Evolutionary conservation across 306 rosid genomes (phyloP), one percentile per base, ranked within the genome.

Genomic region (Citrullus amarus): DNA sequence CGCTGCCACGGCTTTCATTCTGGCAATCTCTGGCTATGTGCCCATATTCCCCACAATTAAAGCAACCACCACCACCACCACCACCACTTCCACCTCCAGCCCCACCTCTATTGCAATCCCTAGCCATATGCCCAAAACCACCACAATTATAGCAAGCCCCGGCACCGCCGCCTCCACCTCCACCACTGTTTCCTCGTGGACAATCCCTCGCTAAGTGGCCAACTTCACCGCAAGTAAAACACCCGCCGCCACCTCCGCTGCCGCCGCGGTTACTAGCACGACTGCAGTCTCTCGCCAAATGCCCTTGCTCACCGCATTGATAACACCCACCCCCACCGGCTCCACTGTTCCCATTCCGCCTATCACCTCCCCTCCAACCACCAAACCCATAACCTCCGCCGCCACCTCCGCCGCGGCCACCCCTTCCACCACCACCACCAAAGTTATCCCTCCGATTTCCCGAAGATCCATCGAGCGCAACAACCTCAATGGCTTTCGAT

Each of bases 141-240:
- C 97, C 94, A 39, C 97, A 92, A 34, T 76, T 83, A 62, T 78
- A 92, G 66, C 97, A 90, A 36, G 75, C 41, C 8, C 79, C 78
- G 12, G 59, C 82, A 4, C 76, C 82, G 1, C 79, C 68, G 3
- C 81, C 86, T 0, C 81, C 87, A 0, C 89, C 86, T 0, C 84
- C 88, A 0, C 68, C 60, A 4, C 69, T 61, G 74, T 46, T 79
- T 6, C 90, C 96, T 5, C 39, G 83, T 55, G 82, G 62, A 61
- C 97, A 92, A 30, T 85, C 91, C 89, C 97, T 91, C 9, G 92
- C 93, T 72, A 89, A 34, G 83, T 93, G 97, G 1, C 97, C 97
- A 22, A 79, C 81, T 11, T 80, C 92, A 10, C 96, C 96, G 36
- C 97, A 93, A 25, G 14, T 67, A 50, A 46, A 93, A 55, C 96